phyloP scores from a whole-genome alignment of 352 stramenopile genomes.

The Phytophthora fragariaefolia region DNA sequence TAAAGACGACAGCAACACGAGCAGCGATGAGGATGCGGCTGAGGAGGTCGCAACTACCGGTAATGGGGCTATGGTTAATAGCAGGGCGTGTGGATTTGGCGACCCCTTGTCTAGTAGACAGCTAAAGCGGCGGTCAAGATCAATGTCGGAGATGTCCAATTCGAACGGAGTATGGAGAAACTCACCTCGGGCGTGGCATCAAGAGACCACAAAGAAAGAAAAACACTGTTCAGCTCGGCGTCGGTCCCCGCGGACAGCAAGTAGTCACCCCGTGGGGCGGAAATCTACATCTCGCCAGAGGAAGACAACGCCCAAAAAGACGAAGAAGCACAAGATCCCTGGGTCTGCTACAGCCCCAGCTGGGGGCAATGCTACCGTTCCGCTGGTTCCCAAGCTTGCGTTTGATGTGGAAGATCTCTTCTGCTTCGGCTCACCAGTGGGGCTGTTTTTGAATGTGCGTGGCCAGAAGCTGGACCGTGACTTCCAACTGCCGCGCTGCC shows the following conservation, averaged over 20 bases:
- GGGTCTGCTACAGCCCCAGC: constrained; percentile 13
- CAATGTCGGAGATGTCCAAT: constrained; percentile 49
- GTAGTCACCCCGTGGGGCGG: constrained; percentile 8
- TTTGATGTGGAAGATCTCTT: constrained; percentile 91
- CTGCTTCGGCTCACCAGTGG: constrained; percentile 91
- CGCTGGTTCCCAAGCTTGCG: constrained; percentile 62
- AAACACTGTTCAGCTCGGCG: constrained; percentile 10
- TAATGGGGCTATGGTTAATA: constrained; percentile 20
- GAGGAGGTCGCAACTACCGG: not conserved
- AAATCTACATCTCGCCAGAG: constrained; percentile 28
- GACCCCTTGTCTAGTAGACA: constrained; percentile 30
- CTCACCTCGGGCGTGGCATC: constrained; percentile 11
- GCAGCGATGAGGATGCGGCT: constrained; percentile 20
- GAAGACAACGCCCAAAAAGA: constrained; percentile 33
- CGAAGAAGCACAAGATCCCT: constrained; percentile 28
- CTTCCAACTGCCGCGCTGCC: constrained; percentile 84
- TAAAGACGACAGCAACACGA: constrained; percentile 24
- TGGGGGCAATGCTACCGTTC: constrained; percentile 12
- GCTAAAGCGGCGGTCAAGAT: constrained; percentile 48
- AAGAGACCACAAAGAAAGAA: constrained; percentile 12
- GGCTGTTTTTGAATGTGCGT: constrained; percentile 93
- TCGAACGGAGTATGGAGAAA: constrained; percentile 25
- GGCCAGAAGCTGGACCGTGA: constrained; percentile 76
- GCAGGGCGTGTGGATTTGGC: constrained; percentile 45
- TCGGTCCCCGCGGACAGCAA: constrained; percentile 11